Conservation (phyloP, 1,284 basidiomycete species). For the Puccinia sorghi region DNA sequence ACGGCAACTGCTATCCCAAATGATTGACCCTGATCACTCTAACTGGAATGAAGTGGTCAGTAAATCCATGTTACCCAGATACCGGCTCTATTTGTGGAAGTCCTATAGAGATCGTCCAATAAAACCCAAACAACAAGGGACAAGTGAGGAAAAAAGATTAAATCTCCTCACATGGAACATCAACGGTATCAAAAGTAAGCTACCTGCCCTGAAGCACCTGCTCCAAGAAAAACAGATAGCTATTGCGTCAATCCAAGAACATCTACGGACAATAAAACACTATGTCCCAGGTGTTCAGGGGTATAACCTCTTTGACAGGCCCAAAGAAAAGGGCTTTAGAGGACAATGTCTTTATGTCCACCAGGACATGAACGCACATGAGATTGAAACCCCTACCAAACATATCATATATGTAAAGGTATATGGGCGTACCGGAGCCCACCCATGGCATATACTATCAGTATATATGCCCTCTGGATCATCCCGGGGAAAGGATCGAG, state of each 20-base stretch:
- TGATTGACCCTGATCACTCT: background rate
- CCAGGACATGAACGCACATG: background rate
- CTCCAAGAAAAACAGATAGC: background rate
- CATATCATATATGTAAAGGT: background rate
- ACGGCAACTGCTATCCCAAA: background rate
- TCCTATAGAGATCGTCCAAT: background rate
- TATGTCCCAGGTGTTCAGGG: background rate
- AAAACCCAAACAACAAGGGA: background rate
- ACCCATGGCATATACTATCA: background rate
- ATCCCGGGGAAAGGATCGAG: background rate
- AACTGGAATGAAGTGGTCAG: background rate
- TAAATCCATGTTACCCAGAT: background rate
- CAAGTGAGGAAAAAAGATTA: too few species aligned
- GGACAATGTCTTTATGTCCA: constrained; percentile 9
- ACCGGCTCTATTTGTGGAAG: constrained; percentile 3
- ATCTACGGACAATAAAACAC: background rate
- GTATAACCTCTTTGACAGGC: background rate
- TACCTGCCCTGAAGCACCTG: background rate
- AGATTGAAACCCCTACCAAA: background rate
- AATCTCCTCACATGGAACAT: constrained; percentile 1
- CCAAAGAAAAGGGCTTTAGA: background rate
- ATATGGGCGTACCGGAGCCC: background rate
- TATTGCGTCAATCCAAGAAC: background rate
- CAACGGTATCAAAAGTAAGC: background rate
- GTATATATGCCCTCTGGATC: background rate